Conservation (phyloP, 768 basidiomycete genomes). For the Russula sp. region DNA sequence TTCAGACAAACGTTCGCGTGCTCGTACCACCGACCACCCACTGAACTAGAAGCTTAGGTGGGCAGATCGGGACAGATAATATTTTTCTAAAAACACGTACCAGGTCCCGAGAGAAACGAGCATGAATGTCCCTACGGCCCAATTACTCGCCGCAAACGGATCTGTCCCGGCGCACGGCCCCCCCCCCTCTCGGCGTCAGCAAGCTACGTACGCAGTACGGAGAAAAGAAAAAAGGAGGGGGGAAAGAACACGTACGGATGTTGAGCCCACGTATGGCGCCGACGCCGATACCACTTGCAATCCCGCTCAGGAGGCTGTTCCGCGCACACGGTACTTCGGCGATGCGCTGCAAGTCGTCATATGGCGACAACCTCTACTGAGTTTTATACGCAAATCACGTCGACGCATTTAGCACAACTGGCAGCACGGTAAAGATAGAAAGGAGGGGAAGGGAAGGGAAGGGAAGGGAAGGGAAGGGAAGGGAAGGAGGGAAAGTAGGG, state of each 20-base stretch:
- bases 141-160: constrained; percentile 63
- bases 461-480: no score
- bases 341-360: constrained; percentile 54
- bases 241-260: constrained; percentile 42
- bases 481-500: no score
- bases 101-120: constrained; percentile 63
- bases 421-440: background rate
- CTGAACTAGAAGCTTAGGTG: no score
- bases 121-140: constrained; percentile 73
- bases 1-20: background rate
- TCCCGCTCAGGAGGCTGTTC: constrained; percentile 67
- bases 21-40: background rate
- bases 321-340: constrained; percentile 72
- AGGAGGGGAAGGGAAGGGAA: no score
- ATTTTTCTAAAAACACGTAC: constrained; percentile 39
- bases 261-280: constrained; percentile 67
- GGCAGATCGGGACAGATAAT: background rate
- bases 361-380: constrained; percentile 40
- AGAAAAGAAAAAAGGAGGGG: background rate
- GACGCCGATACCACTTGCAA: constrained; percentile 72
- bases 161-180: constrained; percentile 36
- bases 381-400: constrained; percentile 26
- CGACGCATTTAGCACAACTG: background rate
- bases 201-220: background rate
- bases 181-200: background rate